These are phyloP conservation scores for Cryptococcus jaspeensis DNA, from an alignment of 1,284 basidiomycete species.

Conservation along the genomic window DNA sequence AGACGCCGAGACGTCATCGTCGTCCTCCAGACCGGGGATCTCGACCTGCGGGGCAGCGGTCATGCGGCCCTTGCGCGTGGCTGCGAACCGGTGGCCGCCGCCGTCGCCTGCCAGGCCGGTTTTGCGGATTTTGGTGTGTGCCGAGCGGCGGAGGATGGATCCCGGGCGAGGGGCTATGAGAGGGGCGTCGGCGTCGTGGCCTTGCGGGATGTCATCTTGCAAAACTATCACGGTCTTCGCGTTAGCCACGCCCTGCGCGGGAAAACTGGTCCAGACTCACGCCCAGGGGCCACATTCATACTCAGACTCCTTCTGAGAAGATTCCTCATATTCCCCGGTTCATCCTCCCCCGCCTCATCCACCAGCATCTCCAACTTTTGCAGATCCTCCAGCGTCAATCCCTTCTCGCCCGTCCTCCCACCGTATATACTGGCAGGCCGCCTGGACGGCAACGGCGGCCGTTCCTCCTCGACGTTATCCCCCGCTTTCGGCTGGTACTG, in stretches of 20 bases:
- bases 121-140: conserved; percentile 94
- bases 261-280: conserved; percentile 57
- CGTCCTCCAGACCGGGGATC: conserved; percentile 27
- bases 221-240: conserved; percentile 22
- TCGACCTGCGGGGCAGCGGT: conserved; percentile 31
- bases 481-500: conserved; percentile 76
- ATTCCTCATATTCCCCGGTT: conserved; percentile 77
- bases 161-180: conserved; percentile 85
- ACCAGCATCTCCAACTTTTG: conserved; percentile 90
- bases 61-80: conserved; percentile 50
- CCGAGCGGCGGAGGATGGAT: conserved; percentile 81
- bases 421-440: conserved; percentile 65
- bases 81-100: conserved; percentile 72
- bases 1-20: conserved; percentile 30
- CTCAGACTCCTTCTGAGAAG: conserved; percentile 84
- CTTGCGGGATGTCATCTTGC: conserved; percentile 33
- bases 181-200: conserved; percentile 64
- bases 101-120: conserved; percentile 71
- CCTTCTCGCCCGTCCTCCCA: conserved; percentile 58
- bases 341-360: conserved; percentile 77
- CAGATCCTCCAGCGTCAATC: conserved; percentile 82
- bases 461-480: conserved; percentile 66
- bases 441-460: conserved; percentile 63
- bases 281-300: conserved; percentile 77
- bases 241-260: conserved; percentile 1